Percentiles rank a stretch among this genome's conserved stretches.
Conservation (phyloP, 192 early-diverging fungal genomes). For the Dimargaris cristalligena region DNA sequence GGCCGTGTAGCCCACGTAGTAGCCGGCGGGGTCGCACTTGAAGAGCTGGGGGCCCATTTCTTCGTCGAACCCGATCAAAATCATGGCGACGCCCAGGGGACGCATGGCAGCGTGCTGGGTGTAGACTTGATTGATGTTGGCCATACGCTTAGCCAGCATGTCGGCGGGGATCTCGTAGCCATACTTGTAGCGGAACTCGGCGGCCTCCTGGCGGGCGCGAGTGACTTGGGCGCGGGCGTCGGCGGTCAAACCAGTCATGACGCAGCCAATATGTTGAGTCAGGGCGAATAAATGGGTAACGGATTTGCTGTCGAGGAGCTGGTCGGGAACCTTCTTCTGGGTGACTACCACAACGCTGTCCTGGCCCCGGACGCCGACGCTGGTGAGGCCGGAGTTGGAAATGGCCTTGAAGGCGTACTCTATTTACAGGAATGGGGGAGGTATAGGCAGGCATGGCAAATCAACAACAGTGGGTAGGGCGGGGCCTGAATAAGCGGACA, state of each 20-base stretch:
- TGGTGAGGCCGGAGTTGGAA: conserved; percentile 86
- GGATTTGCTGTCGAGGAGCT: conserved; percentile 83
- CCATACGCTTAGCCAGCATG: conserved; percentile 93
- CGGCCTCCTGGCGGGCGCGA: conserved; percentile 87
- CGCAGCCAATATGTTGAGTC: conserved; percentile 87
- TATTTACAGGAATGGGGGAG: conserved; percentile 18
- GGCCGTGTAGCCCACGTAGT: conserved; percentile 93
- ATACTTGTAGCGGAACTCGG: conserved; percentile 97
- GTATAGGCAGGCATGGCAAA: background rate
- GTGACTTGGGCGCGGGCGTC: conserved; percentile 88
- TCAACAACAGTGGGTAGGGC: no score
- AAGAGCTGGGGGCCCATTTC: conserved; percentile 94
- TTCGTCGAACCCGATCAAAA: conserved; percentile 88
- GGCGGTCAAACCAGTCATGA: conserved; percentile 91
- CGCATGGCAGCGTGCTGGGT: conserved; percentile 98
- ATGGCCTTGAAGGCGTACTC: conserved; percentile 99
- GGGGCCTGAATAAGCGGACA: no score
- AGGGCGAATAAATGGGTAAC: conserved; percentile 88
- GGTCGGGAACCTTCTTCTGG: conserved; percentile 94
- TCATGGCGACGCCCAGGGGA: conserved; percentile 96
- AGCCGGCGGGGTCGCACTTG: conserved; percentile 96
- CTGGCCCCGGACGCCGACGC: conserved; percentile 88
- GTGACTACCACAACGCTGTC: conserved; percentile 89
- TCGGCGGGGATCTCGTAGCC: conserved; percentile 95
- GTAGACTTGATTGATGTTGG: conserved; percentile 97